Conservation (phyloP, 345 rosid species). For the Balakata baccata region DNA sequence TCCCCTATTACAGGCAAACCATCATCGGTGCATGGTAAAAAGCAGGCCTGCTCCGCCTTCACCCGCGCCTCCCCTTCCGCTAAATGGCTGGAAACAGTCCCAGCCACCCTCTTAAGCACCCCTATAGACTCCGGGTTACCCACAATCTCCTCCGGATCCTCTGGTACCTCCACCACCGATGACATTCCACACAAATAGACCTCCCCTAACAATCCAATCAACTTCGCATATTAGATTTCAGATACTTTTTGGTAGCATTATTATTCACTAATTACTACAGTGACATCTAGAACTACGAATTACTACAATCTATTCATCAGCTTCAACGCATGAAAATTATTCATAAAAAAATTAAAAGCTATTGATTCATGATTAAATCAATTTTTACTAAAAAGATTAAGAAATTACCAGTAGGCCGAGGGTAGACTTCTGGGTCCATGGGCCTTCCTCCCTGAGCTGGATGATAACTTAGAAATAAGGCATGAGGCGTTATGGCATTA, state of each 20-base stretch:
- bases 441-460: conserved; percentile 49
- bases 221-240: too few species aligned
- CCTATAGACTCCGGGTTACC: conserved; percentile 61
- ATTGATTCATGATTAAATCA: too few species aligned
- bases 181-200: conserved; percentile 92
- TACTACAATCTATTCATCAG: too few species aligned
- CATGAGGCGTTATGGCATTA: conserved; percentile 62
- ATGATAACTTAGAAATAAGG: conserved; percentile 55
- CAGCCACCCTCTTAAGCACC: conserved; percentile 72
- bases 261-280: too few species aligned
- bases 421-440: conserved; percentile 76
- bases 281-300: too few species aligned
- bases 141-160: conserved; percentile 60
- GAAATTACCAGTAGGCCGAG: conserved; percentile 66
- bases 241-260: too few species aligned
- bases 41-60: conserved; percentile 89
- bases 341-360: too few species aligned
- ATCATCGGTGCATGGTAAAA: conserved; percentile 78
- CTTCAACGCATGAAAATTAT: too few species aligned
- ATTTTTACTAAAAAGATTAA: too few species aligned
- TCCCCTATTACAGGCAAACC: conserved; percentile 71
- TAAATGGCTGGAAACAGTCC: conserved; percentile 65
- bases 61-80: conserved; percentile 51
- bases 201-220: conserved; percentile 49
- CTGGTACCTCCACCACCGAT: conserved; percentile 65